Base-by-base conservation (phyloP, 2,329 filamentous ascomycete species). In the Aspergillus pseudoviridinutans region DNA sequence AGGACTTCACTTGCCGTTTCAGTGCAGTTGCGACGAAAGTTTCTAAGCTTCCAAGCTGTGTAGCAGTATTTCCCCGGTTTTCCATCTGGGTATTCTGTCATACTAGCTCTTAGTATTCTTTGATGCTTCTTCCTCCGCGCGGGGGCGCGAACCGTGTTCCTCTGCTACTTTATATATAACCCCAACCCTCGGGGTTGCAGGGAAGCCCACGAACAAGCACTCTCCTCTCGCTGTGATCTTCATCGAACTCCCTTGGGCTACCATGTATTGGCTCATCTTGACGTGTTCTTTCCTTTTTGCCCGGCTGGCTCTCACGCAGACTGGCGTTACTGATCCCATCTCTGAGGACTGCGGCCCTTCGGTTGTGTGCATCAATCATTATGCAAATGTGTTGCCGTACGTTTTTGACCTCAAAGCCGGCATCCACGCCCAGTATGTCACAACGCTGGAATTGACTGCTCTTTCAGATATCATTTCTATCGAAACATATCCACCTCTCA, bases 321-420 rank as follows among this genome's bases (percentile, higher is more conserved):
- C 61, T 1, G 69, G 71, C 22, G 61, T 67, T 27, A 65, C 62
- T n/a, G 52, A 51, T 20, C 70, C 71, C 4, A 58, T 74, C 25
- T 68, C 67, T n/a, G 61, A 70, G 55, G 28, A 58, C 6, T 73
- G 71, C 57, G 66, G 64, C 27, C 61, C 60, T 22, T 70, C 68
- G 49, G 65, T 76, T 22, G 68, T 74, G 46, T 77, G 74, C 57
- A 61, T 78, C 49, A 72, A 76, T 44, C 69, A 67, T 57, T 77
- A 76, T 66, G 74, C 60, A 9, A 64, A 63, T 61, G 59, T 64
- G 8, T 55, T 64, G 17, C 57, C 62, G 61, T 70, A 58, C 60
- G 68, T 54, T 4, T 35, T 17, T 42, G 10, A 24, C 3, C 22
- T n/a, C 42, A 24, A 24, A 46, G 42, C 10, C 2, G 8, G 22